Base-by-base conservation (phyloP, 805 yeast species). In the Starmerella vitae region DNA sequence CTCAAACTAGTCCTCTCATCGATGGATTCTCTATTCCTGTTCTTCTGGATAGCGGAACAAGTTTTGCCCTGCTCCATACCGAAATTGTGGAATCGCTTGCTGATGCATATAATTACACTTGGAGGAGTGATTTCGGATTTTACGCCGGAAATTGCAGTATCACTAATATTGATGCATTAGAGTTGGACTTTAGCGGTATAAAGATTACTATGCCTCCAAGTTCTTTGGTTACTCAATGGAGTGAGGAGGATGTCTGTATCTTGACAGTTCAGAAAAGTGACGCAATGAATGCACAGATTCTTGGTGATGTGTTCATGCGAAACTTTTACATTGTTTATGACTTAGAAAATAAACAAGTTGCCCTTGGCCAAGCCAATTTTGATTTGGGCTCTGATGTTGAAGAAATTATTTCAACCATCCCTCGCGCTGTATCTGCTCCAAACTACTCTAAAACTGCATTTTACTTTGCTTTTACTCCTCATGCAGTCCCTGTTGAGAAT, bases 251-350 rank as follows among this genome's bases (percentile, higher is more conserved):
- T 28, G 14, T 30, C 26, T 49, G 54, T 19, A 36, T 45, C n/a
- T 34, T 57, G 17, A 47, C 48, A 4, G 39, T 51, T 13, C 4
- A 46, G 53, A 13, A 55, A 50, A 31, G 60, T 48, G 21, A 22
- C 45, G 21, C 52, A 60, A 33, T 31, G 18, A 35, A 31, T 45
- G 21, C 52, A 61, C 37, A 45, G 26, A 64, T 76, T 42, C 60
- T 80, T 27, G 91, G 91, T 10, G 85, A 78, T 52, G 67, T 70
- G 36, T 70, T 80, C 51, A 57, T 80, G 46, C 65, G 81, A 42
- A 66, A 69, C 34, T 75, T 76, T 9, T 80, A 80, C 53, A 67
- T 72, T 21, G 84, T 76, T 14, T 76, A 69, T 55, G 81, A 80
- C 54, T 60, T 77, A 34, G 82, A 76, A 24, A 67, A 67, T 46